phyloP scores from a whole-genome alignment of 108 stramenopile genomes.

The Epithemia pelagica region DNA sequence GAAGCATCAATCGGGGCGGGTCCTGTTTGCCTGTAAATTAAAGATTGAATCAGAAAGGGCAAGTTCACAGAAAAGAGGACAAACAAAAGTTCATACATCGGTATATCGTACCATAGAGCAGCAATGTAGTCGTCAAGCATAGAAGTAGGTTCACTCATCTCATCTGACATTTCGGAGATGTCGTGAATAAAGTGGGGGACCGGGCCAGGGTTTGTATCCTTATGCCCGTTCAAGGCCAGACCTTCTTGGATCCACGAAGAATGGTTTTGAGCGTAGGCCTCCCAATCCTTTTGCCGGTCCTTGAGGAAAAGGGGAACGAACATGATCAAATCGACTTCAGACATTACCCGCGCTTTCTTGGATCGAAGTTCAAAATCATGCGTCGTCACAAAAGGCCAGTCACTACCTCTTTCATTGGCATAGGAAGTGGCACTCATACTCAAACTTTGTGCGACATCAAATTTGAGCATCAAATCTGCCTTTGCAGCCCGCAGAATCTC shows the following conservation, averaged over 20 bases:
- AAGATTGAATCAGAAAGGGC: no score
- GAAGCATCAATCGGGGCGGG: not conserved
- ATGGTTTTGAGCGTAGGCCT: conserved; percentile 8
- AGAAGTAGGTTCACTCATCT: no score
- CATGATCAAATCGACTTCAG: not conserved
- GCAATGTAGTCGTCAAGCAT: no score
- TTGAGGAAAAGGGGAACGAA: not conserved
- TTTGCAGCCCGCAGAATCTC: not conserved
- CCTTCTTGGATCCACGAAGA: conserved; percentile 5
- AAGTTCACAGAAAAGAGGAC: no score
- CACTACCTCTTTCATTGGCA: not conserved
- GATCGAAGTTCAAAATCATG: not conserved
- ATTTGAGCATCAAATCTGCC: not conserved
- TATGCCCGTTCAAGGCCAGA: not conserved
- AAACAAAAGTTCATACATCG: no score
- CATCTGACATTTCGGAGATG: no score
- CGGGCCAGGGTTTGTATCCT: not conserved
- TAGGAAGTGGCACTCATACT: not conserved
- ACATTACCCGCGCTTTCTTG: not conserved
- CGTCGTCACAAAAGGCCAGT: not conserved
- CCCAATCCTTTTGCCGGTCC: not conserved
- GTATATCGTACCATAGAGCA: no score
- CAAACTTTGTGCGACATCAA: not conserved
- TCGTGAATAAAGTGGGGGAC: not conserved
- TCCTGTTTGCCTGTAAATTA: not conserved